A percentile compares a stretch with the other conserved stretches of the same genome.
Conservation (phyloP, 2,329 filamentous ascomycete genomes). For the Teratosphaeria zuluensis region DNA sequence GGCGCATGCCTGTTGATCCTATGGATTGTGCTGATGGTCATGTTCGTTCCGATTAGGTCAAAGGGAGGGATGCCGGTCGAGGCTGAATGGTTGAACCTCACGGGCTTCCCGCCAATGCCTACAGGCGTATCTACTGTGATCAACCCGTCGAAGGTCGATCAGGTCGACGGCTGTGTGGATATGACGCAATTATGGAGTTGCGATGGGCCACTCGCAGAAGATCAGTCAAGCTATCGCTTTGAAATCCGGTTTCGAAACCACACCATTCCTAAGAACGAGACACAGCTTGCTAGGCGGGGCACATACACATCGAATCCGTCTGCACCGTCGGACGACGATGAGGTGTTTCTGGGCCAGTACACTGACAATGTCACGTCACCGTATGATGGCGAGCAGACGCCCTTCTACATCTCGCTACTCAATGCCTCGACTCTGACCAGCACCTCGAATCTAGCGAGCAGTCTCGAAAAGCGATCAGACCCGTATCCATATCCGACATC, state of each 20-base stretch:
- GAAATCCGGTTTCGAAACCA: slow-evolving; percentile 57
- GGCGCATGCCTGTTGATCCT: slow-evolving; percentile 27
- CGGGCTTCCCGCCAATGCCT: slow-evolving; percentile 76
- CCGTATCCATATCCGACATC: slow-evolving; percentile 17
- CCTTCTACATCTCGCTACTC: slow-evolving; percentile 75
- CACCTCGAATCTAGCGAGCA: slow-evolving; percentile 1
- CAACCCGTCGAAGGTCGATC: slow-evolving; percentile 55
- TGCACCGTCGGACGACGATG: slow-evolving; percentile 57
- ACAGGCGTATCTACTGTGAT: slow-evolving; percentile 73
- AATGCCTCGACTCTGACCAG: slow-evolving; percentile 22
- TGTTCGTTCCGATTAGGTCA: slow-evolving; percentile 32
- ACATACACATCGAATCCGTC: slow-evolving; percentile 36
- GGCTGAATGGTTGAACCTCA: slow-evolving; percentile 70
- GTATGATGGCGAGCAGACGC: slow-evolving; percentile 77
- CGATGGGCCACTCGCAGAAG: slow-evolving; percentile 65
- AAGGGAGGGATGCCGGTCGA: slow-evolving; percentile 32
- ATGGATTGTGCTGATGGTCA: slow-evolving; percentile 28
- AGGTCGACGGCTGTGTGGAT: slow-evolving; percentile 60
- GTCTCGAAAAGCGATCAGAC: slow-evolving; percentile 8
- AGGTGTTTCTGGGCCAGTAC: slow-evolving; percentile 73
- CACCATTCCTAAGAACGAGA: slow-evolving; percentile 27
- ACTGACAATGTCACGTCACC: slow-evolving; percentile 62
- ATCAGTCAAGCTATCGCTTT: slow-evolving; percentile 62
- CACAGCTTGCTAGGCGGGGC: slow-evolving; percentile 5
- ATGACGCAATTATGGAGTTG: slow-evolving; percentile 79